Base-by-base conservation (phyloP, 2,329 filamentous ascomycete genomes). In the Plectosphaerella sp. region DNA sequence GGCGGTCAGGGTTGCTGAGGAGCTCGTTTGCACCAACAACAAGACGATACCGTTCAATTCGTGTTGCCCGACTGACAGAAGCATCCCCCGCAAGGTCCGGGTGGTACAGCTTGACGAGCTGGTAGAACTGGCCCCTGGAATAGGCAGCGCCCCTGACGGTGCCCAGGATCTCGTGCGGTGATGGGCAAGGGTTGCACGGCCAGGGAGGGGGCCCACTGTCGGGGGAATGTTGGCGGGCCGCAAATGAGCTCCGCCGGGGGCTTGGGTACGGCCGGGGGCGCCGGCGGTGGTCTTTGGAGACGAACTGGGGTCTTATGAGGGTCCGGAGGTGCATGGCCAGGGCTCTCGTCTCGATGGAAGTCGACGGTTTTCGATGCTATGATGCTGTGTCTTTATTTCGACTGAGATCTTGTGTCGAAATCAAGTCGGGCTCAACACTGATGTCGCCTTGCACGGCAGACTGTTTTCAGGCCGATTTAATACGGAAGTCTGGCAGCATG, bases 101-200 rank as follows among this genome's bases (percentile, higher is more conserved):
- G n/a, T 60, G 58, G 35, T 59, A 60, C 11, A 56, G 22, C 50
- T 60, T 60, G 22, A 58, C 57, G 8, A 60, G 52, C 15, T 35
- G 50, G 42, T 56, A 49, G 41, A 59, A 60, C 8, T 9, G 28
- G 3, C 18, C 48, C 49, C 59, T 60, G 16, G 54, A 51, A 45
- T 59, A 59, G 10, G 52, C 48, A 4, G 10, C 18, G 5, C 49
- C 51, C 3, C 42, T 24, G 10, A 50, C 22, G n/a, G 33, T 42
- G 5, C 42, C 28, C 2, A 59, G 54, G 11, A 60, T 52, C 16
- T 59, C 52, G 25, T 60, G 52, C 3, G 56, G 57, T 9, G 56
- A 57, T 7, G 57, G 57, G 9, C 18, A 39, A 3, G 53, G 36
- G 12, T 16, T 18, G 8, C 24, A 16, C 18, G 56, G 58, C 58